Evolutionary conservation across 2,329 filamentous ascomycete species (phyloP).

Genomic region (Emmonsia crescens): DNA sequence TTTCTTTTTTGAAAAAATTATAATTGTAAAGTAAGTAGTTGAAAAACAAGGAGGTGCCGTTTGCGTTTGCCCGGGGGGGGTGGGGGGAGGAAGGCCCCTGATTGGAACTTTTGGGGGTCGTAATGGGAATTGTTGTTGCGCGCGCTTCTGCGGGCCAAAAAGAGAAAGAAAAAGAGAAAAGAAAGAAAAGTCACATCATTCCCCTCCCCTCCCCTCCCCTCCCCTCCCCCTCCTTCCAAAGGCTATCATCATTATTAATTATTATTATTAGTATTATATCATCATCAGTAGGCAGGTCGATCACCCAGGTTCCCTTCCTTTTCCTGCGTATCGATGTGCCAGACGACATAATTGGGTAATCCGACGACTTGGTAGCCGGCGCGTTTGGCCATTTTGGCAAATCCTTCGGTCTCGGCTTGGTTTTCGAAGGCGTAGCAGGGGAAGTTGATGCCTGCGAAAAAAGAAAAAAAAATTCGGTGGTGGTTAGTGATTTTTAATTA

Average conservation of each 20-base stretch:
- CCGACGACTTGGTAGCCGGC: slow-evolving; percentile 89
- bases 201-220: neutral
- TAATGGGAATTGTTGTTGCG: neutral
- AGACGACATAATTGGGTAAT: slow-evolving; percentile 94
- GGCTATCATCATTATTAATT: neutral
- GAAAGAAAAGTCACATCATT: neutral
- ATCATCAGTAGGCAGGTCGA: slow-evolving; percentile 28
- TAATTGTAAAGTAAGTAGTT: no score
- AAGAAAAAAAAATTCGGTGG: no score
- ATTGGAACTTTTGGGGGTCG: no score
- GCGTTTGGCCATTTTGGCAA: slow-evolving; percentile 96
- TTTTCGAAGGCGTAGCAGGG: slow-evolving; percentile 95
- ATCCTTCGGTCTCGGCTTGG: slow-evolving; percentile 96
- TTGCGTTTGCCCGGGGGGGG: neutral
- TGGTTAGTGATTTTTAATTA: no score
- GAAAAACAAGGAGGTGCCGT: neutral
- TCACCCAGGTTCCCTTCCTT: slow-evolving; percentile 63
- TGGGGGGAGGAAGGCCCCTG: no score
- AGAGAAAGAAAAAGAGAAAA: neutral
- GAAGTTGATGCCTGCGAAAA: slow-evolving; percentile 97
- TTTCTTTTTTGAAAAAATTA: neutral
- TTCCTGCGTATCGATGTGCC: slow-evolving; percentile 96
- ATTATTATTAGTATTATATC: neutral
- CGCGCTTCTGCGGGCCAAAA: neutral
- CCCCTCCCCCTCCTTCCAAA: no score